These are phyloP conservation scores for Cyanidioschyzon merolae DNA, from an alignment of 23 red algal genomes.

Conservation along the genomic window DNA sequence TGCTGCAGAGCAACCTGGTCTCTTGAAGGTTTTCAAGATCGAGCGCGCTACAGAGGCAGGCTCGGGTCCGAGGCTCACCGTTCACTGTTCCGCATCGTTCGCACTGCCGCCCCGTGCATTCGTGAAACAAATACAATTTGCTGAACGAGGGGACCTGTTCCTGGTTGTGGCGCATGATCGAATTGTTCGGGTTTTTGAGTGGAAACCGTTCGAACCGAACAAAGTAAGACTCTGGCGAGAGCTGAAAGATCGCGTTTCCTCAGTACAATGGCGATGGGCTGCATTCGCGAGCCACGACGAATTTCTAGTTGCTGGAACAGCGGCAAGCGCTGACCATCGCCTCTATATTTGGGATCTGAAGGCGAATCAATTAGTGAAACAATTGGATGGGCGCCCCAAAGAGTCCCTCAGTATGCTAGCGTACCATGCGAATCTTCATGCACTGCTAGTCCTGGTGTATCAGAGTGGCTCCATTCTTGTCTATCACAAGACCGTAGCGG, in stretches of 20 bases:
- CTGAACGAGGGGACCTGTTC: conserved; percentile 1
- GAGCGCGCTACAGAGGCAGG: not conserved
- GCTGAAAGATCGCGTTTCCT: not conserved
- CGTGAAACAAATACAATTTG: conserved; percentile 10
- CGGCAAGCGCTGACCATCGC: not conserved
- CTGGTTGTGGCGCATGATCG: not conserved
- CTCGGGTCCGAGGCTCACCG: not conserved
- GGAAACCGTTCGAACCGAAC: not conserved
- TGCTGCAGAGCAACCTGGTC: not conserved
- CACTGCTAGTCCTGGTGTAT: not conserved
- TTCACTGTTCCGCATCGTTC: not conserved
- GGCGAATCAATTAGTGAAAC: not conserved
- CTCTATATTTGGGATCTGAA: conserved; percentile 15
- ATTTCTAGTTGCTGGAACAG: conserved; percentile 1
- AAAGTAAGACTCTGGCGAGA: not conserved
- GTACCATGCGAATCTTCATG: conserved; percentile 6
- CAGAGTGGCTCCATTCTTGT: not conserved
- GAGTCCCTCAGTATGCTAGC: conserved; percentile 7
- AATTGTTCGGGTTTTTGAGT: not conserved
- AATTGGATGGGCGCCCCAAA: not conserved
- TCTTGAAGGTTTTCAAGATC: not conserved
- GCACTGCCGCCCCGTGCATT: not conserved
- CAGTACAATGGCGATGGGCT: not conserved
- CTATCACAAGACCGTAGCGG: conserved; percentile 23
- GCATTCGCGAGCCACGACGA: not conserved